Evolutionary conservation across 2,329 filamentous ascomycete genomes (phyloP).

Genomic region (Claviceps capensis): DNA sequence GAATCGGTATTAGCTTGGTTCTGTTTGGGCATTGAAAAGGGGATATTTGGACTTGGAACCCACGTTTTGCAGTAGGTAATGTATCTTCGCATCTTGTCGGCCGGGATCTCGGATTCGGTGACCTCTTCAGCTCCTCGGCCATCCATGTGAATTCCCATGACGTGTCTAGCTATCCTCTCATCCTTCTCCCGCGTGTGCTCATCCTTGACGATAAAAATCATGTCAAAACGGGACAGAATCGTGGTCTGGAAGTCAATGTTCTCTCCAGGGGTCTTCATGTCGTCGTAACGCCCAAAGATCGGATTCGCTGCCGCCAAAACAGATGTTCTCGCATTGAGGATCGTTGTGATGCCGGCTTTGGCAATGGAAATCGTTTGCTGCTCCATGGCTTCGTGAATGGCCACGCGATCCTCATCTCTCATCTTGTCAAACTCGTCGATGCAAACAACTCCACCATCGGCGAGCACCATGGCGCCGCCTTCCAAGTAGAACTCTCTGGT

Average conservation of each 20-base stretch:
- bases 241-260: constrained; percentile 99
- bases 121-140: constrained; percentile 71
- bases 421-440: constrained; percentile 99
- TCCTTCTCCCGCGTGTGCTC: constrained; percentile 84
- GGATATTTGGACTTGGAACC: constrained; percentile 43
- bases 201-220: constrained; percentile 98
- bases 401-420: constrained; percentile 93
- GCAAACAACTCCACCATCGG: constrained; percentile 91
- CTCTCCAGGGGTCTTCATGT: constrained; percentile 92
- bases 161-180: constrained; percentile 87
- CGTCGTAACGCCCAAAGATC: constrained; percentile 94
- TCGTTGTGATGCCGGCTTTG: constrained; percentile 96
- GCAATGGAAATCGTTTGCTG: constrained; percentile 99
- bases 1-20: constrained; percentile 14
- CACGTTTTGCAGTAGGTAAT: constrained; percentile 94
- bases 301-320: constrained; percentile 94
- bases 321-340: constrained; percentile 88
- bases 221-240: constrained; percentile 94
- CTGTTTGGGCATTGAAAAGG: neutral
- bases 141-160: constrained; percentile 95
- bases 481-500: constrained; percentile 96
- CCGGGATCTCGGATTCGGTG: constrained; percentile 73
- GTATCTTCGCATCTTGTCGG: constrained; percentile 96
- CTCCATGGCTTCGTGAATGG: constrained; percentile 99
- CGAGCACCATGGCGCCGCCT: constrained; percentile 95